Conservation (phyloP, 331 rosid genomes). For the Quercus tomentella region DNA sequence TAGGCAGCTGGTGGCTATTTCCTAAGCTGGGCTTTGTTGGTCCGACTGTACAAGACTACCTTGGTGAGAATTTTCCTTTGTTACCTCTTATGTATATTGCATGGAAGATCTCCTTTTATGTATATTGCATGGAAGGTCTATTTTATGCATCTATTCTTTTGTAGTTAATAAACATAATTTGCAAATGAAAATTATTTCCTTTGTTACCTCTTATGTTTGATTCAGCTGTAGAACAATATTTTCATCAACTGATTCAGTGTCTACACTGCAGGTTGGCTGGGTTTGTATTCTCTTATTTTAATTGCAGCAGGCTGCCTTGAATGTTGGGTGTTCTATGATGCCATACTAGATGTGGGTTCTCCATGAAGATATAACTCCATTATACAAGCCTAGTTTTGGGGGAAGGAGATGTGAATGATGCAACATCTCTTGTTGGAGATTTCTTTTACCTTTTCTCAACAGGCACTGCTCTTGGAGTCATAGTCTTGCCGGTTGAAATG, state of each 20-base stretch:
- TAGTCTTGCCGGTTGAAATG: conserved; percentile 16
- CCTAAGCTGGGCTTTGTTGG: conserved; percentile 64
- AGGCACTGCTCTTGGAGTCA: conserved; percentile 73
- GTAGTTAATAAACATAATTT: conserved; percentile 1
- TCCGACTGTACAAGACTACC: conserved; percentile 51
- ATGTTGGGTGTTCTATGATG: conserved; percentile 2
- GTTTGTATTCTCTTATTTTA: conserved; percentile 12
- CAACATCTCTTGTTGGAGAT: conserved; percentile 73
- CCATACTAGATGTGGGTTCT: conserved; percentile 55
- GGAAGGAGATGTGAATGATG: conserved; percentile 96
- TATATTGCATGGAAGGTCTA: not conserved
- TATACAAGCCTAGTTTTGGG: conserved; percentile 93
- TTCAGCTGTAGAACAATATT: conserved; percentile 85
- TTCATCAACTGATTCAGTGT: conserved; percentile 85
- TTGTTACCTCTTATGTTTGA: conserved; percentile 7
- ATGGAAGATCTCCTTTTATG: not conserved
- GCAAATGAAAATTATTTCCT: not conserved
- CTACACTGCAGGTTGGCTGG: conserved; percentile 82
- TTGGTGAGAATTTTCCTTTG: conserved; percentile 44
- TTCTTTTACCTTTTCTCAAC: conserved; percentile 66
- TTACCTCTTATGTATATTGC: not conserved
- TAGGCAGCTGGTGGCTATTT: conserved; percentile 81
- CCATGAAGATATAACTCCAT: conserved; percentile 76
- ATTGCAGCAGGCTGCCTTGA: not conserved
- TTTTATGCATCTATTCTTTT: not conserved